These are phyloP conservation scores for Yamadazyma sp. DNA, from an alignment of 805 yeast species.

Conservation along the genomic window DNA sequence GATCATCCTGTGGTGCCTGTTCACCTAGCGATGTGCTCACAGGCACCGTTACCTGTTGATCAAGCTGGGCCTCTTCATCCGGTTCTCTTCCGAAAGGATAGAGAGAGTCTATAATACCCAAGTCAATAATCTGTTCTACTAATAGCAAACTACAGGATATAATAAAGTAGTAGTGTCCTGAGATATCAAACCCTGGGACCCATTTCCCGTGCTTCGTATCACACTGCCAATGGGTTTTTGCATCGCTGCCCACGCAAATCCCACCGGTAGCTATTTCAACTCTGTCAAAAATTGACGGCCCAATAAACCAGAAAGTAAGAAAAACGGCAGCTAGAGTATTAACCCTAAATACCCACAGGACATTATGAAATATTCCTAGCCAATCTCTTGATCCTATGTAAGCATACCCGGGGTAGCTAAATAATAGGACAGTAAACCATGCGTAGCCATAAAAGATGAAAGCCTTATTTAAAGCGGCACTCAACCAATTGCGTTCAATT, in stretches of 20 bases:
- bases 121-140: neutral
- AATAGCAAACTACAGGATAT: slow-evolving; percentile 5
- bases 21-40: no score
- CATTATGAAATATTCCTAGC: neutral
- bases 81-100: no score
- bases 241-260: neutral
- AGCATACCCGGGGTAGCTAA: neutral
- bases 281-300: slow-evolving; percentile 9
- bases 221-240: slow-evolving; percentile 4
- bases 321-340: neutral
- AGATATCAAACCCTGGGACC: slow-evolving; percentile 6
- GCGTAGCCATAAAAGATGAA: slow-evolving; percentile 6
- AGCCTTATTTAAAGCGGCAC: neutral
- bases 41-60: no score
- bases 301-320: slow-evolving; percentile 7
- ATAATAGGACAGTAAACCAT: slow-evolving; percentile 5
- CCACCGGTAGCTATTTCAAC: slow-evolving; percentile 7
- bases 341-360: neutral
- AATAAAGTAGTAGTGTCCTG: slow-evolving; percentile 9
- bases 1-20: no score
- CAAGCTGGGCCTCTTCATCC: no score
- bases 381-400: neutral
- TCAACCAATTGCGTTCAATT: slow-evolving; percentile 1
- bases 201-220: slow-evolving; percentile 2
- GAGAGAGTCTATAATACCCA: no score